phyloP scores from a whole-genome alignment of 2,329 filamentous ascomycete genomes.

The Epichloe amarillans region DNA sequence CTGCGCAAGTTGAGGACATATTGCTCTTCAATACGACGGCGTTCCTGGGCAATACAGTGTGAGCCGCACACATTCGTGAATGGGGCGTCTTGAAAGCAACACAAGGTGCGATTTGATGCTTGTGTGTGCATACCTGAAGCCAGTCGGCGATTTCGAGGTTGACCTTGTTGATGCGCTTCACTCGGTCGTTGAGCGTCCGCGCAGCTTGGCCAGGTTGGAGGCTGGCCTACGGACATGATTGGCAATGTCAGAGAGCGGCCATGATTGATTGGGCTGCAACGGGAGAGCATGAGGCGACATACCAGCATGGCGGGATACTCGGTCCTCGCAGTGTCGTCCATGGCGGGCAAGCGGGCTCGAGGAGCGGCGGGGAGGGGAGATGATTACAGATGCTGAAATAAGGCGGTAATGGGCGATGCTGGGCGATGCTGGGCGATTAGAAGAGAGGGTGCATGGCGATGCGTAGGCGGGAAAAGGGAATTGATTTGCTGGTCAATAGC shows the following conservation, averaged over 20 bases:
- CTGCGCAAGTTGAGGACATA: slow-evolving; percentile 76
- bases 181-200: slow-evolving; percentile 68
- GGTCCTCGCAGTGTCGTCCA: slow-evolving; percentile 68
- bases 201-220: slow-evolving; percentile 76
- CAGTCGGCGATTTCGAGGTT: slow-evolving; percentile 92
- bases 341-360: slow-evolving; percentile 27
- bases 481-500: slow-evolving; percentile 5
- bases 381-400: slow-evolving; percentile 18
- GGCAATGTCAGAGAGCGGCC: not conserved
- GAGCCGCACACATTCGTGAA: not conserved
- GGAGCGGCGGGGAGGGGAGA: not conserved
- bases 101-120: not conserved
- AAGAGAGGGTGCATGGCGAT: slow-evolving; percentile 11
- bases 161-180: slow-evolving; percentile 73
- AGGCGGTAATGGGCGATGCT: slow-evolving; percentile 7
- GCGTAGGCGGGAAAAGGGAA: not conserved
- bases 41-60: slow-evolving; percentile 48
- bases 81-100: not conserved
- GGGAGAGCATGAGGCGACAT: slow-evolving; percentile 25
- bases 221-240: slow-evolving; percentile 44
- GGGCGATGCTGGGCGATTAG: slow-evolving; percentile 5
- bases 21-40: slow-evolving; percentile 78
- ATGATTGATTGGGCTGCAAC: not conserved
- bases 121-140: slow-evolving; percentile 58
- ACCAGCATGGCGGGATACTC: slow-evolving; percentile 96